phyloP scores from a whole-genome alignment of 805 yeast genomes.

The Geotrichum ghanense region DNA sequence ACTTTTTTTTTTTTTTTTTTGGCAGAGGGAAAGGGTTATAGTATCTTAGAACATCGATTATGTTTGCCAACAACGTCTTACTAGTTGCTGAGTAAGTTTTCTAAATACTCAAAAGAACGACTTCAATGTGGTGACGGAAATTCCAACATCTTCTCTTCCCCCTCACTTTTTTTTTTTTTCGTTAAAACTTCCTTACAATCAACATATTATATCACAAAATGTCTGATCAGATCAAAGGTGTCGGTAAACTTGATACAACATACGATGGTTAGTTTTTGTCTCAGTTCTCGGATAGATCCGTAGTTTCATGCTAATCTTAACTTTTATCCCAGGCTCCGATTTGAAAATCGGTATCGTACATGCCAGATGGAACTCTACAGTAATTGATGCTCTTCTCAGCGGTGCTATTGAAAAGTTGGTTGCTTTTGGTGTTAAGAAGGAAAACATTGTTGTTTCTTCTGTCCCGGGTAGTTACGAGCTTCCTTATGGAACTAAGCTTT shows the following conservation, averaged over 20 bases:
- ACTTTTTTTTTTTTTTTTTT: too few species aligned
- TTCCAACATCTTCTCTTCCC: too few species aligned
- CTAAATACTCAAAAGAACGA: too few species aligned
- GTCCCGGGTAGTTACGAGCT: constrained; percentile 95
- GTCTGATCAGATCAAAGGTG: constrained; percentile 42
- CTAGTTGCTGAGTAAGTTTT: too few species aligned
- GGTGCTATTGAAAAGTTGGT: constrained; percentile 59
- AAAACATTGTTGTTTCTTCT: constrained; percentile 67
- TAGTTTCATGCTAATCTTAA: constrained; percentile 21
- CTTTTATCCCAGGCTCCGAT: constrained; percentile 15
- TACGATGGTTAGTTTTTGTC: constrained; percentile 39
- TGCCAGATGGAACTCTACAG: constrained; percentile 85
- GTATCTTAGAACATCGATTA: too few species aligned
- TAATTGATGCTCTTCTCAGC: constrained; percentile 66
- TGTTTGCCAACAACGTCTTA: too few species aligned
- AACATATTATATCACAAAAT: too few species aligned
- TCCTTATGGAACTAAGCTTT: constrained; percentile 61
- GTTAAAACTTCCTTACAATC: too few species aligned
- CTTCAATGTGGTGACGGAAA: too few species aligned
- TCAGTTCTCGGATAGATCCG: constrained; percentile 1
- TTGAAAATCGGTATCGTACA: constrained; percentile 79
- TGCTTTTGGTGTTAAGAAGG: constrained; percentile 59
- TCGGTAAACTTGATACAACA: constrained; percentile 58
- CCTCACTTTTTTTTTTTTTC: too few species aligned
- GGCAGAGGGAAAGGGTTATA: too few species aligned